phyloP scores from a whole-genome alignment of 116 monocot species.

The Phalaenopsis hybrid region DNA sequence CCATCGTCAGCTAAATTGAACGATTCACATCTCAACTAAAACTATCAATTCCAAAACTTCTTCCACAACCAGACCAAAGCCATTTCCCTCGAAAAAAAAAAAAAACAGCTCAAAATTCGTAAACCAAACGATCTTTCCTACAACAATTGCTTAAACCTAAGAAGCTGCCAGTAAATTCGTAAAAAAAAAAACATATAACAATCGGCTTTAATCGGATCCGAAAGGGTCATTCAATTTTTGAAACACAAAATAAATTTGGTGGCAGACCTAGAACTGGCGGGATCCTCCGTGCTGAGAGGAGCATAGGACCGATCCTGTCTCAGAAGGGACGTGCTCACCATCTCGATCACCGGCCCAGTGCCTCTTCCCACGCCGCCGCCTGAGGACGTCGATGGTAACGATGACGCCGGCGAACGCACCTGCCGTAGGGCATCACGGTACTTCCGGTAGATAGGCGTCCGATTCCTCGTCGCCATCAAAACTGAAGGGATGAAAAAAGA shows the following conservation, averaged over 20 bases:
- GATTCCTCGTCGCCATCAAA: conserved; percentile 86
- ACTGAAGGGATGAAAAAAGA: not conserved
- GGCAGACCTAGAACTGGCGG: conserved; percentile 59
- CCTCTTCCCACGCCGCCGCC: conserved; percentile 11
- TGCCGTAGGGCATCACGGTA: conserved; percentile 79
- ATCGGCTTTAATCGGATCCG: not conserved
- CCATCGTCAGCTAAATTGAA: not conserved
- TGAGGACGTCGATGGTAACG: conserved; percentile 21
- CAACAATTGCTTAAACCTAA: not conserved
- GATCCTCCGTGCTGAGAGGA: conserved; percentile 89
- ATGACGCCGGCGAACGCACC: conserved; percentile 40
- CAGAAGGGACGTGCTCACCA: conserved; percentile 61
- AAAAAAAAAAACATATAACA: not conserved
- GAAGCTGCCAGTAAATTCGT: not conserved
- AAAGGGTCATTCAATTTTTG: not conserved
- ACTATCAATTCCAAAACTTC: not conserved
- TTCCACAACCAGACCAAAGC: not conserved
- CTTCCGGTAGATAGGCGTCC: conserved; percentile 70
- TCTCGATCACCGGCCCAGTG: conserved; percentile 72
- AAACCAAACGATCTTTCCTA: not conserved
- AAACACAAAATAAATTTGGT: not conserved
- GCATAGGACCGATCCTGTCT: conserved; percentile 57
- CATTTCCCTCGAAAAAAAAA: not conserved
- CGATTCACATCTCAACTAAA: not conserved
- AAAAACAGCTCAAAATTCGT: not conserved